Evolutionary conservation across 2,329 filamentous ascomycete genomes (phyloP), one percentile per base, ranked within the genome.

Genomic region (Camptophora hylomeconis): DNA sequence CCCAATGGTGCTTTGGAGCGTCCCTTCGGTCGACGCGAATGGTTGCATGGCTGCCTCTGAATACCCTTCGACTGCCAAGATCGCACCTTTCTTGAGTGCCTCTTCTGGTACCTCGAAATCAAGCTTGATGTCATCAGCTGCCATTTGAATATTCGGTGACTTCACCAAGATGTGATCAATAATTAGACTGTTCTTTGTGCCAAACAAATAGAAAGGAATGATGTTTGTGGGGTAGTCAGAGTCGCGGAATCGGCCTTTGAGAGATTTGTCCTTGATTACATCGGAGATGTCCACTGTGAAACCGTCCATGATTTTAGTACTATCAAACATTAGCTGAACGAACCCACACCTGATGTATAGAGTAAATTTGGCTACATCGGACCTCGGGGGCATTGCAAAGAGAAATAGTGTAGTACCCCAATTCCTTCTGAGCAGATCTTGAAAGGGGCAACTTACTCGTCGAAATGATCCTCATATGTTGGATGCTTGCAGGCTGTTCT

Each of bases 31-130:
- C 10, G 35, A 31, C 11, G 27, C 27, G 35, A 38, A 38, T 13
- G 35, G 35, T 30, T 38, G 35, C 35, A 38, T 36, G 10, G 35
- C 28, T 9, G 33, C 28, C 28, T 38, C 35, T 14, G 28, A 23
- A 20, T 35, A 28, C 17, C 28, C 33, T 17, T 36, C 12, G 13
- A 28, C 16, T 7, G 21, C 9, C 21, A 38, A 33, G 19, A 38
- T 30, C 11, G 21, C 17, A 23, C 35, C 35, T n/a, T 36, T 33
- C 12, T 20, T 11, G 8, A 36, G n/a, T n/a, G n/a, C n/a, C n/a
- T n/a, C n/a, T n/a, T n/a, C n/a, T 24, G 3, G n/a, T 12, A 5
- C 8, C 17, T 7, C 20, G 18, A 33, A 10, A 2, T 22, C 22
- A 12, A 39, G 34, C 6, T 30, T n/a, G 21, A 34, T 12, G 14